Evolutionary conservation across 1,139 yeast species (phyloP).

Genomic region (Hyphopichia pseudoburtonii): DNA sequence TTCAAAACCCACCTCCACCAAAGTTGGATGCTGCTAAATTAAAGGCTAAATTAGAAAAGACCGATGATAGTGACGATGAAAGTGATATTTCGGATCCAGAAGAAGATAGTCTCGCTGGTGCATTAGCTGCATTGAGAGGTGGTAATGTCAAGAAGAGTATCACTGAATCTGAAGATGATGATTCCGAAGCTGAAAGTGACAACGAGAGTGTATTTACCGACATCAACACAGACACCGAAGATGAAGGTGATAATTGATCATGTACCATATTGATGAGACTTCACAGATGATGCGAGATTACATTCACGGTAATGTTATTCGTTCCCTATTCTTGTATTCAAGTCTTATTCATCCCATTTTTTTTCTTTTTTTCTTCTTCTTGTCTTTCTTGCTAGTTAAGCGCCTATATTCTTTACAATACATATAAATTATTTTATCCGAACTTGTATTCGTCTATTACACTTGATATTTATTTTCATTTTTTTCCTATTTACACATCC

Average conservation of each 20-base stretch:
- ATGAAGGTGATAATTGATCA: slow-evolving; percentile 45
- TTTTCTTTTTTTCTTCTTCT: background rate
- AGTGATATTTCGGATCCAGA: slow-evolving; percentile 64
- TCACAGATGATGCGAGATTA: no score
- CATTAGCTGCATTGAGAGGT: slow-evolving; percentile 62
- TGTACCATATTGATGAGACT: no score
- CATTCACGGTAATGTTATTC: no score
- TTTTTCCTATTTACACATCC: slow-evolving; percentile 25
- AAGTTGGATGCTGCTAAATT: slow-evolving; percentile 15
- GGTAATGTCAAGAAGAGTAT: slow-evolving; percentile 40
- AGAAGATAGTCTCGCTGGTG: slow-evolving; percentile 66
- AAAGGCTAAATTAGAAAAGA: slow-evolving; percentile 15
- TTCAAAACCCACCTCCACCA: slow-evolving; percentile 46
- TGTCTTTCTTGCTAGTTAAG: background rate
- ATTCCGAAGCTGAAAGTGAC: slow-evolving; percentile 36
- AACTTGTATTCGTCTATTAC: no score
- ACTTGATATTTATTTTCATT: background rate
- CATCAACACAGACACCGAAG: slow-evolving; percentile 54
- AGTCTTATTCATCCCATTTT: no score
- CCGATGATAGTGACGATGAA: slow-evolving; percentile 36
- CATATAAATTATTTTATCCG: no score
- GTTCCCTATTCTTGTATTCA: no score
- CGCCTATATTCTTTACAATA: no score
- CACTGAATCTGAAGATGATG: slow-evolving; percentile 31
- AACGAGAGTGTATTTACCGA: slow-evolving; percentile 46